Base-by-base conservation (phyloP, 2,329 filamentous ascomycete genomes). In the Purpureocillium takamizusanense region DNA sequence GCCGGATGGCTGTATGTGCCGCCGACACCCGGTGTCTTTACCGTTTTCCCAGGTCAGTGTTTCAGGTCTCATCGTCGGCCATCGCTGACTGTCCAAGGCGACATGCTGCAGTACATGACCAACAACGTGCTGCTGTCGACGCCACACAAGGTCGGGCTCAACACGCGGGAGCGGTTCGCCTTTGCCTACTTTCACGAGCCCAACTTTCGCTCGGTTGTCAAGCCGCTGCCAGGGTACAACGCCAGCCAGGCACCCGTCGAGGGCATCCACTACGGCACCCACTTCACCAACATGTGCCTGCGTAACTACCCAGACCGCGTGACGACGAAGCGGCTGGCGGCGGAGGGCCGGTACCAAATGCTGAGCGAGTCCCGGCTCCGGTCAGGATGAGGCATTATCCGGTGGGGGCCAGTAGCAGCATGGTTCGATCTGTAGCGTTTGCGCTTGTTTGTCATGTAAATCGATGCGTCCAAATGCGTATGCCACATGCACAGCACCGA, bases 121-220 rank as follows among this genome's bases (percentile, higher is more conserved):
- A 60, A 61, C 48, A 61, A 58, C 23, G 55, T 56, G 44, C 58
- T 72, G 6, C 65, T 57, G 4, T 69, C 67, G 2, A 72, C 68
- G 0, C 66, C 62, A 2, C 68, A 72, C 54, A 72, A 72, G 49
- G 67, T 71, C 30, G 69, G 67, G 2, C 55, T 72, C 35, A 72
- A 72, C 49, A 65, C 56, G 2, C 48, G 54, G 4, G 66, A 72
- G 47, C 60, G 68, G 4, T 70, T 65, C 30, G 61, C 67, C 0
- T 69, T 70, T 45, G 68, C 67, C 5, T 71, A 72, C 46, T 72
- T 72, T 48, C 68, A 71, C 42, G 68, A 72, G 51, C 68, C 67
- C 16, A 69, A 61, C 49, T 72, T 72, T 47, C 57, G 63, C 15
- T 56, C 66, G 1, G 59, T 69, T 9, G 41, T 68, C 12, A 61